Base-by-base conservation (phyloP, 164 flowering plant species). In the Saururus chinensis region DNA sequence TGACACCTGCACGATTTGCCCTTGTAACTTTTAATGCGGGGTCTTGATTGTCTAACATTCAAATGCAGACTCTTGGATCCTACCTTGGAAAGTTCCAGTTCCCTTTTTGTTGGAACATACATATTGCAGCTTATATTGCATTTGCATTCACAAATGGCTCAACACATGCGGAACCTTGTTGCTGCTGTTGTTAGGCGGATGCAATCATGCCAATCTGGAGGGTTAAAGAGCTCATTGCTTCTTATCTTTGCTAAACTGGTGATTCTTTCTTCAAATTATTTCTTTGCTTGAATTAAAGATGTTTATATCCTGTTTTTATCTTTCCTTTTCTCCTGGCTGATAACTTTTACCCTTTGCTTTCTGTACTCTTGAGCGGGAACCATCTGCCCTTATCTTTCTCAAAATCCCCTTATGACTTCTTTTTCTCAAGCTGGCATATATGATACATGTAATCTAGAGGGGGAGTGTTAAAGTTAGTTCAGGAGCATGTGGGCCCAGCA, bases 241-340 rank as follows among this genome's bases (percentile, higher is more conserved):
- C 78, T 95, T 54, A 81, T 91, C 64, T 81, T 91, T 78, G 99
- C 99, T 25, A 81, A 97, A 85, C 67, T 95, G 89, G 99, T 93
- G 81, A 37, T 21, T 55, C 25, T 20, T 41, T 8, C n/a, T 52
- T 48, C 62, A 19, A 45, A 45, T 45, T 45, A 9, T 30, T 30
- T 45, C 49, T 45, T 45, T 17, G 14, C 49, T 30, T 2, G 2
- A 30, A 30, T 30, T 30, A 45, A 45, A 12, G 22, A 23, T 24
- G 45, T 19, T 40, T 4, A 59, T n/a, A 23, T 16, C 26, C 37
- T 30, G 6, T 60, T 23, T 60, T 0, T 23, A 12, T 24, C 25
- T 20, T 24, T 56, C 22, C 16, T 26, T 24, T 21, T 9, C 22
- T 57, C 9, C 30, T 57, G 21, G 37, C 4, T 26, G 0, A 17